Percentiles rank a stretch among this genome's conserved stretches.
phyloP scores from a whole-genome alignment of 2,329 filamentous ascomycete genomes.

The Tricladium varicosporioides region DNA sequence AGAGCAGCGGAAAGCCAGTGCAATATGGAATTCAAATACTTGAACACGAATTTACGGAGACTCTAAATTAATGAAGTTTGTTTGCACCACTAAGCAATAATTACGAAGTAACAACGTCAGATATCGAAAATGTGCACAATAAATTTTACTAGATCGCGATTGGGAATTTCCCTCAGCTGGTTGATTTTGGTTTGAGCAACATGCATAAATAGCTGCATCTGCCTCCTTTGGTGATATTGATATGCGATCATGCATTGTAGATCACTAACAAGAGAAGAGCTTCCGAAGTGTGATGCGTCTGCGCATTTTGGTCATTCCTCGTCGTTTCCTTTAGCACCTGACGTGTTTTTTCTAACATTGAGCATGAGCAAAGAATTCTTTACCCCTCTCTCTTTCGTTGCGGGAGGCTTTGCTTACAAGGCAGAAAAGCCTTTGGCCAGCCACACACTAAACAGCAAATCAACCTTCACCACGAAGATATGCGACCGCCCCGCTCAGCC shows the following conservation, averaged over 20 bases:
- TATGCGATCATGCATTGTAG: background rate
- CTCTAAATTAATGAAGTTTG: background rate
- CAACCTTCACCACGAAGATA: background rate
- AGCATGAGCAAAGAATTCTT: too few species aligned
- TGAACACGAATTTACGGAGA: background rate
- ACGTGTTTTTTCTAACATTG: too few species aligned
- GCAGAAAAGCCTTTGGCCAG: conserved; percentile 1
- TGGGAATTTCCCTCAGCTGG: background rate
- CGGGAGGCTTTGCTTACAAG: background rate
- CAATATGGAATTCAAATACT: background rate
- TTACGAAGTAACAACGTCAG: background rate
- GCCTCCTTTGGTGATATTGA: background rate
- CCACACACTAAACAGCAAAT: background rate
- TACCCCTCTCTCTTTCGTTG: background rate
- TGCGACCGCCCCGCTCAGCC: background rate
- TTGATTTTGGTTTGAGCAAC: background rate
- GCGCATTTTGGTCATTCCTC: too few species aligned
- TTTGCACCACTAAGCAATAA: background rate
- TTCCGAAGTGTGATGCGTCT: too few species aligned
- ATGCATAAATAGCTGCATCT: background rate
- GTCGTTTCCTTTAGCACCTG: too few species aligned
- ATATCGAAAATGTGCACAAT: background rate
- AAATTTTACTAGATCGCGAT: background rate
- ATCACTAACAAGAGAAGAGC: too few species aligned
- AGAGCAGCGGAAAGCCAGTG: background rate